Conservation (phyloP, 2,329 filamentous ascomycete species). For the Coniella vitis region DNA sequence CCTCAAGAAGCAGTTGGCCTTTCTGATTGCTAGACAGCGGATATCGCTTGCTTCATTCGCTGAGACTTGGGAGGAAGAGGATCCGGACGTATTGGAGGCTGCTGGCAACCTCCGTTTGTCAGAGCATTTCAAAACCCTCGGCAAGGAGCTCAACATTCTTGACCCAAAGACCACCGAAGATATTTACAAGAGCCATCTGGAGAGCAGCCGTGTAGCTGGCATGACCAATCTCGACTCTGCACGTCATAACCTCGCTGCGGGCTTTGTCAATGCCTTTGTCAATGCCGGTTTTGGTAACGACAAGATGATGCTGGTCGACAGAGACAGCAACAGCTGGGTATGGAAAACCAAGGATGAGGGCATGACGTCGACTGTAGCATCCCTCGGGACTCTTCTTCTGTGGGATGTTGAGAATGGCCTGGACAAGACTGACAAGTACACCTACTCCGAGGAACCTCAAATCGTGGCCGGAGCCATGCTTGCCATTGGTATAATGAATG, state of each 20-base stretch:
- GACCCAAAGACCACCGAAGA: constrained; percentile 97
- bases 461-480: constrained; percentile 89
- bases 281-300: constrained; percentile 94
- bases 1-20: constrained; percentile 87
- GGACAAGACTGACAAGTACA: constrained; percentile 92
- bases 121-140: constrained; percentile 88
- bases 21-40: constrained; percentile 84
- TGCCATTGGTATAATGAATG: constrained; percentile 93
- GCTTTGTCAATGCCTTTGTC: constrained; percentile 94
- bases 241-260: constrained; percentile 88
- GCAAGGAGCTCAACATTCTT: constrained; percentile 92
- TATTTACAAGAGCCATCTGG: constrained; percentile 98
- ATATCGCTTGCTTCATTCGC: constrained; percentile 60
- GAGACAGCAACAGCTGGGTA: constrained; percentile 88
- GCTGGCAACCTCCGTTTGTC: constrained; percentile 81
- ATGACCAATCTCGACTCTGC: constrained; percentile 94
- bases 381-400: constrained; percentile 80
- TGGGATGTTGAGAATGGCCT: constrained; percentile 92
- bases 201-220: constrained; percentile 86
- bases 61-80: constrained; percentile 51
- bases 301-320: constrained; percentile 93
- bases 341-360: constrained; percentile 99
- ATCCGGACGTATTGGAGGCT: constrained; percentile 71
- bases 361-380: constrained; percentile 94
- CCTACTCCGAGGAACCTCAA: constrained; percentile 70